Evolutionary conservation across 345 rosid species (phyloP).

Genomic region (Salix viminalis): DNA sequence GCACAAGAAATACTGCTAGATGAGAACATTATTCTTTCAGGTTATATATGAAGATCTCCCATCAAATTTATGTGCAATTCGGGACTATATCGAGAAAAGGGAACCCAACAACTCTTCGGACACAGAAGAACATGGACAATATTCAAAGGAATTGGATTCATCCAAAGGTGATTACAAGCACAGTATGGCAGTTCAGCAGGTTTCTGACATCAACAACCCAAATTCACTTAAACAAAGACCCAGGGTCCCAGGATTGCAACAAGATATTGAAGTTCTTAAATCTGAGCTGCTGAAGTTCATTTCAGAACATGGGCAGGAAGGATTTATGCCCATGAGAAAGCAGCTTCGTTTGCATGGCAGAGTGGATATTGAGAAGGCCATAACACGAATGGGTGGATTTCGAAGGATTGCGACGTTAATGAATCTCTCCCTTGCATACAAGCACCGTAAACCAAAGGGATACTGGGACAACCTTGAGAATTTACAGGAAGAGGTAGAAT

Average conservation of each 20-base stretch:
- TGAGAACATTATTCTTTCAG: conserved; percentile 32
- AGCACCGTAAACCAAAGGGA: conserved; percentile 91
- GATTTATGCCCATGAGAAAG: conserved; percentile 99
- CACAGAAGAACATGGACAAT: conserved; percentile 27
- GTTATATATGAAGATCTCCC: conserved; percentile 98
- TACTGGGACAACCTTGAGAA: conserved; percentile 94
- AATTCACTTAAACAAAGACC: conserved; percentile 52
- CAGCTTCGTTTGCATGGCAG: conserved; percentile 87
- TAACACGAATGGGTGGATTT: conserved; percentile 89
- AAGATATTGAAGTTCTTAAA: conserved; percentile 71
- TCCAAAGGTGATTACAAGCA: conserved; percentile 19
- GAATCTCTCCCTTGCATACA: conserved; percentile 91
- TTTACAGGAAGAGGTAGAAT: conserved; percentile 78
- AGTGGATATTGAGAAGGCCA: conserved; percentile 92
- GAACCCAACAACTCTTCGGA: conserved; percentile 36
- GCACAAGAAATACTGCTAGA: background rate
- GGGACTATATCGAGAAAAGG: conserved; percentile 77
- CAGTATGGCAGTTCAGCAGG: conserved; percentile 11
- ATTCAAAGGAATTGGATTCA: conserved; percentile 34
- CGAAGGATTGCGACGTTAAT: conserved; percentile 72
- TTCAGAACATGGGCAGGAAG: conserved; percentile 83
- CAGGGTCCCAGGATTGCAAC: conserved; percentile 82
- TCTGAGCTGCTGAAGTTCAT: conserved; percentile 78
- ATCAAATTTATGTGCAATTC: conserved; percentile 82
- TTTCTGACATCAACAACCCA: conserved; percentile 13